Evolutionary conservation across 2,329 filamentous ascomycete genomes (phyloP).

Genomic region (Sporothrix brasiliensis): DNA sequence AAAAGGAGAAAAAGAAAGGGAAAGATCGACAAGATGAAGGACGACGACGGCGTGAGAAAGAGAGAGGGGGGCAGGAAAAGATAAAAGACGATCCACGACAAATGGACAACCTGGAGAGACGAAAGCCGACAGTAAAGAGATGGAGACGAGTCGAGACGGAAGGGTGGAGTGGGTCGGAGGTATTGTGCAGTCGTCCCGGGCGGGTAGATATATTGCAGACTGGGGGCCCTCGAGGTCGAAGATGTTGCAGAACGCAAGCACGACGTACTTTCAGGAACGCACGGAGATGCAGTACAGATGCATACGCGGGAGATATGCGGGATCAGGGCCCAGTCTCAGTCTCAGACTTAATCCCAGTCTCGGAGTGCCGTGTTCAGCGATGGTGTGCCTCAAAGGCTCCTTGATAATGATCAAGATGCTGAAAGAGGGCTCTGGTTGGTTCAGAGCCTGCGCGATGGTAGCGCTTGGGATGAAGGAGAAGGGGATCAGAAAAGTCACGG

Average conservation of each 20-base stretch:
- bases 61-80: neutral
- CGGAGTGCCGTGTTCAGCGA: neutral
- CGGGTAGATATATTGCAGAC: constrained; percentile 29
- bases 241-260: constrained; percentile 1
- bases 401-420: constrained; percentile 8
- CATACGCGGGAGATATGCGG: constrained; percentile 15
- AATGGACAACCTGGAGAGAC: neutral
- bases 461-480: constrained; percentile 1
- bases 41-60: neutral
- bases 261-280: neutral
- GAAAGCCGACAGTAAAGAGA: constrained; percentile 10
- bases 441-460: neutral
- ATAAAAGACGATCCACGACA: constrained; percentile 20
- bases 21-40: neutral
- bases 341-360: neutral
- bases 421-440: constrained; percentile 26
- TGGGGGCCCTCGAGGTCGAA: neutral
- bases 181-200: constrained; percentile 19
- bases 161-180: constrained; percentile 10
- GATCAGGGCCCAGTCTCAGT: neutral
- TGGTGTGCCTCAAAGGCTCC: constrained; percentile 4
- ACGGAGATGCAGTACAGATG: neutral
- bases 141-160: neutral
- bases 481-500: neutral
- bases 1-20: neutral